These are phyloP conservation scores for Medicago ruthenica DNA, from an alignment of 306 rosid genomes.

Conservation along the genomic window DNA sequence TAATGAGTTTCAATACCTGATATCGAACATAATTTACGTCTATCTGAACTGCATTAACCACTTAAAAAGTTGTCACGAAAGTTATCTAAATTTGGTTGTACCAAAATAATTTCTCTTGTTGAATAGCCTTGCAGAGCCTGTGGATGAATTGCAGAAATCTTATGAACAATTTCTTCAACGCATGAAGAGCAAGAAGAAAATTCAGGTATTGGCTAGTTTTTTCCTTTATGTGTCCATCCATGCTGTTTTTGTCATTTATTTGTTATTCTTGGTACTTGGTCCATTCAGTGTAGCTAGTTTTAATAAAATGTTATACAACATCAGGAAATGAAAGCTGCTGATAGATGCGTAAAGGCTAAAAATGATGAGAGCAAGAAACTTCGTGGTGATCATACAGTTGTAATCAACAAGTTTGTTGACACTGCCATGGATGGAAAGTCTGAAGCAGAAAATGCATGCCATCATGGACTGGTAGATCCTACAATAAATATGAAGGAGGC, in stretches of 20 bases:
- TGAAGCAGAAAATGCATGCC: slow-evolving; percentile 88
- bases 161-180: slow-evolving; percentile 87
- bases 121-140: slow-evolving; percentile 85
- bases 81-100: background rate
- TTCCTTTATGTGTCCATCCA: background rate
- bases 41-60: background rate
- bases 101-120: background rate
- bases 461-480: slow-evolving; percentile 92
- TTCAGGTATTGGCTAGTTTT: slow-evolving; percentile 55
- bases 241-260: slow-evolving; percentile 35
- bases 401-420: slow-evolving; percentile 77
- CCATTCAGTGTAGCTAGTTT: slow-evolving; percentile 40
- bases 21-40: background rate
- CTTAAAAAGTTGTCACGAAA: background rate
- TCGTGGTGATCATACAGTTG: slow-evolving; percentile 69
- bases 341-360: slow-evolving; percentile 40
- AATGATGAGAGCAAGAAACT: slow-evolving; percentile 48
- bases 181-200: slow-evolving; percentile 60
- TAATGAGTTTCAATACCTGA: background rate
- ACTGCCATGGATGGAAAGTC: slow-evolving; percentile 79
- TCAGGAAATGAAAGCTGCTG: slow-evolving; percentile 55
- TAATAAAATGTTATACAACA: slow-evolving; percentile 42
- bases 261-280: slow-evolving; percentile 16
- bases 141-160: slow-evolving; percentile 75
- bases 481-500: slow-evolving; percentile 97